Conservation (phyloP, 1,284 basidiomycete species). For the Microstroma glucosiphilum region DNA sequence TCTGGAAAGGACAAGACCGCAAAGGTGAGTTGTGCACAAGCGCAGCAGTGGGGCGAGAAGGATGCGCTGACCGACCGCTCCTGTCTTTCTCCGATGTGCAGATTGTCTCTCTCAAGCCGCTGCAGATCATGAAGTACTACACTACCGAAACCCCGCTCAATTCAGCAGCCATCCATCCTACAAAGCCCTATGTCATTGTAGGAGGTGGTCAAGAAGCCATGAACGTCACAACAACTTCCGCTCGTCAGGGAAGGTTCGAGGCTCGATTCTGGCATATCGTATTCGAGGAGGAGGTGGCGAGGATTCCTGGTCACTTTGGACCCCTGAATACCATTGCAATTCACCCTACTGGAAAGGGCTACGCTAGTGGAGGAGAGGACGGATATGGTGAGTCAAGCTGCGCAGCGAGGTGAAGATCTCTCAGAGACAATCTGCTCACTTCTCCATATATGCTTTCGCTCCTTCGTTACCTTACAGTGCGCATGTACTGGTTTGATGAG, state of each 20-base stretch:
- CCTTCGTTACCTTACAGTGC: slow-evolving; percentile 14
- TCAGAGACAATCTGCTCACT: neutral
- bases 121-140: slow-evolving; percentile 88
- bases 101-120: slow-evolving; percentile 82
- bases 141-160: slow-evolving; percentile 91
- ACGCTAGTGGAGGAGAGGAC: slow-evolving; percentile 93
- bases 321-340: slow-evolving; percentile 97
- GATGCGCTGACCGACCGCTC: slow-evolving; percentile 9
- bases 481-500: slow-evolving; percentile 50
- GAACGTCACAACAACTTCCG: slow-evolving; percentile 89
- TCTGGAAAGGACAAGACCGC: slow-evolving; percentile 95
- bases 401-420: slow-evolving; percentile 9
- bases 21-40: slow-evolving; percentile 59
- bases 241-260: slow-evolving; percentile 94
- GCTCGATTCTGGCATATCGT: slow-evolving; percentile 97
- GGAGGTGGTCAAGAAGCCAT: slow-evolving; percentile 98
- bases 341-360: slow-evolving; percentile 79
- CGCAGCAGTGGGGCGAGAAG: neutral
- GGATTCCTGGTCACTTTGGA: slow-evolving; percentile 71
- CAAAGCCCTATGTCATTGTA: slow-evolving; percentile 67
- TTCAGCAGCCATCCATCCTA: slow-evolving; percentile 78
- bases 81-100: slow-evolving; percentile 45
- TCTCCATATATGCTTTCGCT: neutral
- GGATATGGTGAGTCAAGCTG: slow-evolving; percentile 56
- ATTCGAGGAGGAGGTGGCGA: slow-evolving; percentile 85